phyloP scores from a whole-genome alignment of 192 early-diverging fungal species.

The Linderina pennispora region DNA sequence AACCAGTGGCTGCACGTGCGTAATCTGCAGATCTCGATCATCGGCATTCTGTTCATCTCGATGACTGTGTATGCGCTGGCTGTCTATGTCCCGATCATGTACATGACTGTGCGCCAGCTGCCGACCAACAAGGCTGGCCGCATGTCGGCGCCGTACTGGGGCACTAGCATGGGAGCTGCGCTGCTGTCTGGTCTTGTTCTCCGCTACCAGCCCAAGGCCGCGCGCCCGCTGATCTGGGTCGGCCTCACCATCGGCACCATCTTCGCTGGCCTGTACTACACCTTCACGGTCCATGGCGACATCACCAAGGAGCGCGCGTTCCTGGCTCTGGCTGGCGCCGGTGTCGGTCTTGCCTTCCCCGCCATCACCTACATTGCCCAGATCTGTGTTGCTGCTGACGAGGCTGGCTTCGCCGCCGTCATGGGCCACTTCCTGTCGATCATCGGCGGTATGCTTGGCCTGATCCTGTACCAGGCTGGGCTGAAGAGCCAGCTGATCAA shows the following conservation, averaged over 20 bases:
- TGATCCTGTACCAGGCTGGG: conserved; percentile 42
- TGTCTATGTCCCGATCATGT: conserved; percentile 36
- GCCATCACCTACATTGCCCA: conserved; percentile 29
- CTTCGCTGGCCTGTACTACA: conserved; percentile 39
- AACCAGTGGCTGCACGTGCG: conserved; percentile 33
- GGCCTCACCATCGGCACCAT: conserved; percentile 23
- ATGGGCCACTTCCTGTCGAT: conserved; percentile 40
- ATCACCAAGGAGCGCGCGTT: conserved; percentile 28
- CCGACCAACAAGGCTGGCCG: conserved; percentile 20
- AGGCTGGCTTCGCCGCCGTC: conserved; percentile 22
- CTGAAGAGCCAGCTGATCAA: conserved; percentile 36
- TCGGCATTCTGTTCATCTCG: conserved; percentile 30
- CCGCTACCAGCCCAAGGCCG: conserved; percentile 6
- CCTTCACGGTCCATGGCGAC: conserved; percentile 11
- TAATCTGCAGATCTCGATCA: conserved; percentile 41
- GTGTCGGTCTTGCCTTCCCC: conserved; percentile 26
- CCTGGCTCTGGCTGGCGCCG: conserved; percentile 31
- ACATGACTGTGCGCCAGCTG: conserved; percentile 26
- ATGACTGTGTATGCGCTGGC: conserved; percentile 28
- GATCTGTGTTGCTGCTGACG: conserved; percentile 25
- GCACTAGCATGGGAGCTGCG: conserved; percentile 16
- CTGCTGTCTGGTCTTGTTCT: conserved; percentile 16
- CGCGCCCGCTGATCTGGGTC: conserved; percentile 25
- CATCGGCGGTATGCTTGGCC: conserved; percentile 42
- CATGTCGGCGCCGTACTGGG: conserved; percentile 38